Percentiles rank a stretch among this genome's conserved stretches.
Evolutionary conservation across 2,329 filamentous ascomycete genomes (phyloP).

Genomic region (Lecanicillium sp.): DNA sequence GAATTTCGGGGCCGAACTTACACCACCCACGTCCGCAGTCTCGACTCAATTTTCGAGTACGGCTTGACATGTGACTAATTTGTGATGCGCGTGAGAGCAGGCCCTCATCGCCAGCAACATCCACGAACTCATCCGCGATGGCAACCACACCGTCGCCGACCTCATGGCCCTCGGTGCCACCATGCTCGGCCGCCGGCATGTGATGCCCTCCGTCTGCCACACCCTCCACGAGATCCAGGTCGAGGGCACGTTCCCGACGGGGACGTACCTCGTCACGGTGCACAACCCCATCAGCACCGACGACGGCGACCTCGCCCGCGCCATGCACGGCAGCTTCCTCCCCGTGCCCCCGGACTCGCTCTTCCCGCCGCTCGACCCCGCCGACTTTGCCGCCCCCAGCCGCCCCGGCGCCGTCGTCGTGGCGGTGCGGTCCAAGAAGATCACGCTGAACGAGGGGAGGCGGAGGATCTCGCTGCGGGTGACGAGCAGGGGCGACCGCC

Average conservation of each 20-base stretch:
- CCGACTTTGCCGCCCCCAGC: slow-evolving; percentile 59
- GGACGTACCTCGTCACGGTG: slow-evolving; percentile 91
- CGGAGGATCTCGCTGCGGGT: slow-evolving; percentile 69
- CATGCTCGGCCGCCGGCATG: slow-evolving; percentile 90
- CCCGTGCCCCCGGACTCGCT: slow-evolving; percentile 64
- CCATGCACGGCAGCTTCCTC: slow-evolving; percentile 86
- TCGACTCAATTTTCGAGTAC: too few relatives aligned
- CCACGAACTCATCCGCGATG: slow-evolving; percentile 97
- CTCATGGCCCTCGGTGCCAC: slow-evolving; percentile 88
- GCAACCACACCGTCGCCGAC: slow-evolving; percentile 82
- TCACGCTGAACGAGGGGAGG: slow-evolving; percentile 68
- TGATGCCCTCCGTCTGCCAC: slow-evolving; percentile 72
- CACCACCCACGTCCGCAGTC: too few relatives aligned
- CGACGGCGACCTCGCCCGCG: slow-evolving; percentile 79
- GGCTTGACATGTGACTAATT: slow-evolving; percentile 15
- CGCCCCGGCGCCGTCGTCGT: slow-evolving; percentile 80
- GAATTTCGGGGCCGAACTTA: too few relatives aligned
- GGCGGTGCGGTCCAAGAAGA: slow-evolving; percentile 56
- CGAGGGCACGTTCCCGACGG: slow-evolving; percentile 85
- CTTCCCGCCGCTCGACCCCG: slow-evolving; percentile 60
- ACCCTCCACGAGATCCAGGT: slow-evolving; percentile 84
- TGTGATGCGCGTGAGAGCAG: slow-evolving; percentile 34
- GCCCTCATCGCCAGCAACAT: slow-evolving; percentile 81
- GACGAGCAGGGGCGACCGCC: slow-evolving; percentile 80
- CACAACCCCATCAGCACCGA: slow-evolving; percentile 83